Base-by-base conservation (phyloP, 352 stramenopile genomes). In the Phytopythium chamaehyphon region DNA sequence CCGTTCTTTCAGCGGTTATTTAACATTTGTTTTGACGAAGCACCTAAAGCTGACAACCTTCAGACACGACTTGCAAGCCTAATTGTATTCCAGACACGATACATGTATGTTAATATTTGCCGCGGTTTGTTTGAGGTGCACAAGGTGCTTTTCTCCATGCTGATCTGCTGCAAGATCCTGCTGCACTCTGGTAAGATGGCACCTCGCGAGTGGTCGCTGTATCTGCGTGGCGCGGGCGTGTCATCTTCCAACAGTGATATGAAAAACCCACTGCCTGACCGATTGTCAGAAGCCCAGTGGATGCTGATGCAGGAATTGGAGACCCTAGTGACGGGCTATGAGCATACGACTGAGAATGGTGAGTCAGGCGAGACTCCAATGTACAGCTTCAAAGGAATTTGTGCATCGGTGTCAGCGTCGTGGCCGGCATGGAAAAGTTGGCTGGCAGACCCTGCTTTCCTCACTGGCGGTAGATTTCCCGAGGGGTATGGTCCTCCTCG, bases 51-150 rank as follows among this genome's bases (percentile, higher is more conserved):
- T 0, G 70, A 83, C 51, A 54, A 58, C 0, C 66, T 98, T 5
- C 56, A 65, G 2, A 63, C 61, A 38, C 75, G 93, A 0, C 55
- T 98, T 1, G 44, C 68, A 19, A 92, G 76, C 33, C 73, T 98
- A n/a, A 89, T 96, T 23, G 68, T 81, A 23, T 97, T 93, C 52
- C 81, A 96, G 46, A 98, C 93, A 12, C 61, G 75, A 6, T 86
- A 95, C 40, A 96, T 98, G 47, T 98, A 98, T 69, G 73, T 91
- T 9, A 98, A 97, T 57, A 97, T 98, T 26, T 98, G 90, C 55
- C 79, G 93, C 18, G 93, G 93, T 0, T 73, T 98, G 22, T 98
- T 98, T 60, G 93, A 98, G 52, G 67, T 86, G 50, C 88, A 97
- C 69, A 98, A 98, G 55, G 71, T 96, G 16, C 72, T 98, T 37